These are phyloP conservation scores for Neopestalotiopsis rosae DNA, from an alignment of 2,329 filamentous ascomycete genomes.

Conservation along the genomic window DNA sequence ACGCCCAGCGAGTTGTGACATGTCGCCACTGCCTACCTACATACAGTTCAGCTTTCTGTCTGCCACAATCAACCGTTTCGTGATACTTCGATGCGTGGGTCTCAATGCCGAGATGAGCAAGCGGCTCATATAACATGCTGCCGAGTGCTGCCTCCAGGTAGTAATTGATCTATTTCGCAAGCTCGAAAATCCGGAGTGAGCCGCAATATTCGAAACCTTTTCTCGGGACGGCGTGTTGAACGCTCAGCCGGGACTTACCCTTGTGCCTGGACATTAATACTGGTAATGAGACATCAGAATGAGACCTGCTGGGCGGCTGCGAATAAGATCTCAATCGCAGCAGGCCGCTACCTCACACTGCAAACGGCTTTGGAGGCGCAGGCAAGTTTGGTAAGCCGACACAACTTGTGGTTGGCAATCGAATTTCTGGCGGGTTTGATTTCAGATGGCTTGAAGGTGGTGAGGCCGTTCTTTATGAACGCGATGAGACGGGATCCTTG, in stretches of 20 bases:
- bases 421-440: neutral
- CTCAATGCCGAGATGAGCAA: no score
- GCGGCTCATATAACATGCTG: no score
- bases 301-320: neutral
- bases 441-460: neutral
- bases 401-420: neutral
- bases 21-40: neutral
- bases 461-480: constrained; percentile 28
- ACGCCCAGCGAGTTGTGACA: neutral
- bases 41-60: no score
- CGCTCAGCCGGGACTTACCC: neutral
- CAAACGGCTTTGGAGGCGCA: neutral
- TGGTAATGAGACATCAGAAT: neutral
- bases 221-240: neutral
- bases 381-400: neutral
- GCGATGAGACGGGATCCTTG: constrained; percentile 31
- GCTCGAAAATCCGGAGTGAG: neutral
- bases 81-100: no score
- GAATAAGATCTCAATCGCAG: neutral
- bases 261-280: neutral
- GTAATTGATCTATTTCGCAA: neutral
- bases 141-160: neutral
- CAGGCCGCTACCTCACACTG: neutral
- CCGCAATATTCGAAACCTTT: neutral
- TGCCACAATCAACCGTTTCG: no score